A percentile compares a stretch with the other conserved stretches of the same genome.
Evolutionary conservation across 2,329 filamentous ascomycete genomes (phyloP).

Genomic region (Fusarium phyllophilum): DNA sequence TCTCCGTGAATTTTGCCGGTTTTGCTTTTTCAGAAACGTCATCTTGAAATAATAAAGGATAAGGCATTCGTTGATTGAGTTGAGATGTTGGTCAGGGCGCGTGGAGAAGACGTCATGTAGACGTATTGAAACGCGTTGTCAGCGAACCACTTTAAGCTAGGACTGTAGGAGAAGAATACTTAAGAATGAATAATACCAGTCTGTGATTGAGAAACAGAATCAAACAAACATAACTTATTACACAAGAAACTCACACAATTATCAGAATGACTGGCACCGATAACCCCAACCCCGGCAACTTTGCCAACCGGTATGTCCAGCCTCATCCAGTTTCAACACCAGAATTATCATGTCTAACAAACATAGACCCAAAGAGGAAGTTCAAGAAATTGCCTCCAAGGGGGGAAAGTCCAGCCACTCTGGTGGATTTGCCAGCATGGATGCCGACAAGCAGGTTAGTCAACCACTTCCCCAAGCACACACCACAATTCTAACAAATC

Average conservation of each 20-base stretch:
- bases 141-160: background rate
- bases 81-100: background rate
- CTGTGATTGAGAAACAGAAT: accelerated
- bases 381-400: constrained; percentile 55
- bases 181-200: background rate
- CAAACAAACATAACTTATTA: background rate
- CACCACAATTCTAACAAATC: background rate
- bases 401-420: constrained; percentile 53
- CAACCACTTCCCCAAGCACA: constrained; percentile 20
- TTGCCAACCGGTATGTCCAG: constrained; percentile 40
- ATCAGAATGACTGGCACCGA: constrained; percentile 36
- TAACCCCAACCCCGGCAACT: constrained; percentile 44
- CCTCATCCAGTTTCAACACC: no score
- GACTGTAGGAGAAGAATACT: background rate
- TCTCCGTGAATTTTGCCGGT: background rate
- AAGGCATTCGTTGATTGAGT: background rate
- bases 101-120: constrained; percentile 6
- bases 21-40: constrained; percentile 11
- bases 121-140: background rate
- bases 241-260: background rate
- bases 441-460: constrained; percentile 54
- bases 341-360: background rate
- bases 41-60: background rate
- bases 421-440: constrained; percentile 55
- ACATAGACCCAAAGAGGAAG: constrained; percentile 55